Base-by-base conservation (phyloP, 805 yeast genomes). In the Wickerhamiella domercqiae region DNA sequence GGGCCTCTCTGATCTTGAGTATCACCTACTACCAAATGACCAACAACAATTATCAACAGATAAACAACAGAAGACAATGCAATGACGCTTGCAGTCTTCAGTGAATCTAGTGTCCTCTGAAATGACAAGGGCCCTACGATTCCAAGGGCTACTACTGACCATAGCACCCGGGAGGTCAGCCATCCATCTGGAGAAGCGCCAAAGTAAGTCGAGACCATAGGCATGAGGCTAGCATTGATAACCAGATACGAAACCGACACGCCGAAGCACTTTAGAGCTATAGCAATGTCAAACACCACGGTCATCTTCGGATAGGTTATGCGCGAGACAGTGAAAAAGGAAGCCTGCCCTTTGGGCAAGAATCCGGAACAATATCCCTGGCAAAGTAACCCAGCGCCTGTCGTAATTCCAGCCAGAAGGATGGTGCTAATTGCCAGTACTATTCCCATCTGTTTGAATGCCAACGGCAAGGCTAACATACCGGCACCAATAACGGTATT, bases 401-500 rank as follows among this genome's bases (percentile, higher is more conserved):
- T 74, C 2, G 81, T 67, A 14, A 65, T 32, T 2, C 80, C 81
- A 2, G 84, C 76, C 31, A 75, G 41, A 3, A 73, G 13, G 16
- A 78, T 63, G 33, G 75, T 67, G 17, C 62, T 36, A 1, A 66
- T 47, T 1, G 86, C 87, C 18, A 73, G 57, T 3, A 68, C 36
- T 4, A 76, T 52, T 7, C 84, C 81, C 51, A 79, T 78, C 15
- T 77, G 63, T 32, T 66, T 61, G 50, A 73, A 68, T 1, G 86
- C 79, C 44, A 67, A 72, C 3, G 90, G 86, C 65, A 78, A 68
- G 15, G 84, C 82, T 34, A 79, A 67, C 47, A 79, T 62, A 0
- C 90, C 90, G 1, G 90, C 83, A 3, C 87, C 87, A 17, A 77
- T 64, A 39, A 78, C 75, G 30, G 87, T 79, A 55, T 78, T 78